Percentiles rank a stretch among this genome's conserved stretches.
Conservation (phyloP, 108 stramenopile species). For the Fistulifera pelliculosa region DNA sequence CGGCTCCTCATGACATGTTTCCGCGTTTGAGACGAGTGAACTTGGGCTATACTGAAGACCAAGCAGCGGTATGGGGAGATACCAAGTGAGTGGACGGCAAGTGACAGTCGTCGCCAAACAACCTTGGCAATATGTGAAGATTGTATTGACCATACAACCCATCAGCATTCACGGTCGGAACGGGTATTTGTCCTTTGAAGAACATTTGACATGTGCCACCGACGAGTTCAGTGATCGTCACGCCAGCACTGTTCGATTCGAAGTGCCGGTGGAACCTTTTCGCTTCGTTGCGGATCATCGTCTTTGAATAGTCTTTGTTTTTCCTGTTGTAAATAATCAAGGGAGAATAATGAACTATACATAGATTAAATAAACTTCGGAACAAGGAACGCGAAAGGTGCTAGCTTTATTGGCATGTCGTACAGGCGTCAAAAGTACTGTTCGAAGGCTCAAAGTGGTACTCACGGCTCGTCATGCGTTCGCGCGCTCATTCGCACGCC, state of each 20-base stretch:
- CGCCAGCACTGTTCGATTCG: slow-evolving; percentile 43
- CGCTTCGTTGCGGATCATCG: slow-evolving; percentile 50
- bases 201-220: slow-evolving; percentile 45
- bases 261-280: slow-evolving; percentile 52
- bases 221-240: slow-evolving; percentile 53
- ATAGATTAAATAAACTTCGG: no score
- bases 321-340: no score
- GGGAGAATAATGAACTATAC: no score
- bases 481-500: no score
- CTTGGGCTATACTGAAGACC: slow-evolving; percentile 18
- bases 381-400: no score
- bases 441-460: no score
- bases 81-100: slow-evolving; percentile 46
- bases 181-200: slow-evolving; percentile 41
- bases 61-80: slow-evolving; percentile 54
- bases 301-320: slow-evolving; percentile 27
- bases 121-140: slow-evolving; percentile 41
- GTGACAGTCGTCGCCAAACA: slow-evolving; percentile 52
- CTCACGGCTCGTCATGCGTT: no score
- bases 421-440: no score
- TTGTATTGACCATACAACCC: slow-evolving; percentile 44
- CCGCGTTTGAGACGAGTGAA: slow-evolving; percentile 39
- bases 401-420: no score
- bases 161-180: slow-evolving; percentile 32
- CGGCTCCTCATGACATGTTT: slow-evolving; percentile 66